These are phyloP conservation scores for Fusarium tuaranense DNA, from an alignment of 2,329 filamentous ascomycete genomes.

Conservation along the genomic window DNA sequence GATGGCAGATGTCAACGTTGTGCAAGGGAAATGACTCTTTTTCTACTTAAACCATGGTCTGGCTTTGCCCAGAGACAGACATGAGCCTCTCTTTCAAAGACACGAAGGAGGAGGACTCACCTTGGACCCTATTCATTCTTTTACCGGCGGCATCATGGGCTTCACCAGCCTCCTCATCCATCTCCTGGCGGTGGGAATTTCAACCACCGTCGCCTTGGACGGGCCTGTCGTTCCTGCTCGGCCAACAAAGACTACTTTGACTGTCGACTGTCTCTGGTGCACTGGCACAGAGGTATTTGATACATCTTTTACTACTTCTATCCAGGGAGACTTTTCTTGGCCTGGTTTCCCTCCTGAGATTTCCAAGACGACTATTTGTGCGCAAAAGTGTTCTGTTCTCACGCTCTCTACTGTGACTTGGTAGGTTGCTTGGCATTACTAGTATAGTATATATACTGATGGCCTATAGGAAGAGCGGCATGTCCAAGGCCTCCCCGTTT, in stretches of 20 bases:
- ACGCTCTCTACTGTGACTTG: conserved; percentile 36
- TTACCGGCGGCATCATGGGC: conserved; percentile 33
- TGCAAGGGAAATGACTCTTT: conserved; percentile 13
- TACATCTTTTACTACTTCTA: neutral
- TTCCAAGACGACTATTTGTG: conserved; percentile 36
- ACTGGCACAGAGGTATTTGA: conserved; percentile 14
- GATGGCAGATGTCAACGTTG: conserved; percentile 13
- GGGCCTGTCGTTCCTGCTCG: conserved; percentile 6
- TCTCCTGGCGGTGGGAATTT: conserved; percentile 23
- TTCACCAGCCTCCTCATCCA: conserved; percentile 23
- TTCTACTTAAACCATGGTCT: conserved; percentile 28
- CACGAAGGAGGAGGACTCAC: conserved; percentile 13
- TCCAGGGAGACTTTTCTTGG: neutral
- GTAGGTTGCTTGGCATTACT: conserved; percentile 19
- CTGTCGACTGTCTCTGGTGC: conserved; percentile 34
- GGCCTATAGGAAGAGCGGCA: conserved; percentile 17
- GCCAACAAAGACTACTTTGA: conserved; percentile 19
- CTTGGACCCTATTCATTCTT: conserved; percentile 31
- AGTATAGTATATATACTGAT: conserved; percentile 3
- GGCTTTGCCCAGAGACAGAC: neutral
- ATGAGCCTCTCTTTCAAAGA: conserved; percentile 9
- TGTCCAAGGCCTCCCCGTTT: conserved; percentile 14
- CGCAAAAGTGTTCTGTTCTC: conserved; percentile 31
- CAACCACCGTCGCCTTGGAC: conserved; percentile 4
- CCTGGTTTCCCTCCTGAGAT: conserved; percentile 3